Evolutionary conservation across 2,329 filamentous ascomycete species (phyloP), one percentile per base, ranked within the genome.

Genomic region (Onygena corvina): DNA sequence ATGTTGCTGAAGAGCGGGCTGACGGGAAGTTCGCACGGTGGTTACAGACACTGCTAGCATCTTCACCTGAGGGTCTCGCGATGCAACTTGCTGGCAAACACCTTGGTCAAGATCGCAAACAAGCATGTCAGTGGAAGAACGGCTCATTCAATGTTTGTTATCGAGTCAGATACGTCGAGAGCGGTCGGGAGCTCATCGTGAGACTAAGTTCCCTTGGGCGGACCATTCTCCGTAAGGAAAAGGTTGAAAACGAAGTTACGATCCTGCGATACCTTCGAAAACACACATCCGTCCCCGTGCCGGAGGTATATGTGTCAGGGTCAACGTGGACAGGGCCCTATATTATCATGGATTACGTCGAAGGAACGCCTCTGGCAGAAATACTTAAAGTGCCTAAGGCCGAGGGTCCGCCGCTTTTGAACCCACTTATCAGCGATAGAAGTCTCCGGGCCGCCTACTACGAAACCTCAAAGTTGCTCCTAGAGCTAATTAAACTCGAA

Each of bases 71-170:
- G n/a, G n/a, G n/a, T 25, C 42, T 61, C 50, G 59, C 57, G 7
- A 56, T 55, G 34, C 54, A 57, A 45, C 52, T 61, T 34, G 57
- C 58, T 48, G 51, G 48, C 35, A 50, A 48, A 21, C 52, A 61
- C 49, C 53, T 54, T 5, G 53, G 54, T 40, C 48, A 56, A n/a
- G 56, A 48, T 33, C 52, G 54, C 9, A 50, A 50, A 5, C 53
- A 52, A 29, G 58, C 57, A n/a, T 56, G 52, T 18, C 54, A 42
- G 34, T 54, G 58, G 31, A 45, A 53, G 12, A 60, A 58, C 34
- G 59, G 62, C 18, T 57, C 61, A 46, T 64, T 62, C 29, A 64
- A 63, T 54, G 31, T 62, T 12, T 61, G 60, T 46, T 63, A 59
- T 48, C 54, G 56, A 35, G 59, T 64, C 46, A 59, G 55, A 14